Percentiles rank a stretch among this genome's conserved stretches.
Conservation (phyloP, 176 grass and related monocot species). For the Urochloa ruziziensis region DNA sequence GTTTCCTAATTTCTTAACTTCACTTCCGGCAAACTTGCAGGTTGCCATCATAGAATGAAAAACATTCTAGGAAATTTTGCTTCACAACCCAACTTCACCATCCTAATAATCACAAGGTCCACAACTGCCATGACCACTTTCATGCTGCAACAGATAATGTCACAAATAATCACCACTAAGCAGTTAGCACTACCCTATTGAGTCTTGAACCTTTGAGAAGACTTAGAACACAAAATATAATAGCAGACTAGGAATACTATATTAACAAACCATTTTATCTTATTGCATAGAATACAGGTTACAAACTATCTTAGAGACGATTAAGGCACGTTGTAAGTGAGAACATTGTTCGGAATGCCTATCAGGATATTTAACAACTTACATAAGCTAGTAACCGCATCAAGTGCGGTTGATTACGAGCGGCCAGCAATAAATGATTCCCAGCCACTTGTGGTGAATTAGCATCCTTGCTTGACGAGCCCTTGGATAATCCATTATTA, state of each 20-base stretch:
- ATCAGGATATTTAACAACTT: constrained; percentile 44
- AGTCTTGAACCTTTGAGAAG: not conserved
- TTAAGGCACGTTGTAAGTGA: not conserved
- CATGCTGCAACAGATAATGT: not conserved
- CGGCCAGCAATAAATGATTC: constrained; percentile 63
- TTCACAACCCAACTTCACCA: not conserved
- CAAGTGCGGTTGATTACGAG: constrained; percentile 82
- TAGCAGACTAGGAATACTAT: constrained; percentile 1
- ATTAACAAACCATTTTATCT: not conserved
- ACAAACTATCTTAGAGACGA: not conserved
- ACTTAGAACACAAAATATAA: not conserved
- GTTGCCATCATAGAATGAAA: not conserved
- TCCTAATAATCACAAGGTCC: constrained; percentile 3
- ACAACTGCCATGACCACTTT: not conserved
- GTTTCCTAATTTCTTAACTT: not conserved
- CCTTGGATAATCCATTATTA: constrained; percentile 71
- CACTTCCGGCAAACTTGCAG: not conserved
- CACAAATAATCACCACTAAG: not conserved
- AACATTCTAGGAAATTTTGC: constrained; percentile 3
- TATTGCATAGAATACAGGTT: constrained; percentile 3
- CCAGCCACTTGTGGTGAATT: constrained; percentile 90
- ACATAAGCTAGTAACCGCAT: constrained; percentile 81
- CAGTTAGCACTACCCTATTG: not conserved
- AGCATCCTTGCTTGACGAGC: constrained; percentile 68
- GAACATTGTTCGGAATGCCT: constrained; percentile 8